Evolutionary conservation across 2,329 filamentous ascomycete genomes (phyloP), one percentile per base, ranked within the genome.

Genomic region (Colletotrichum coccodes): DNA sequence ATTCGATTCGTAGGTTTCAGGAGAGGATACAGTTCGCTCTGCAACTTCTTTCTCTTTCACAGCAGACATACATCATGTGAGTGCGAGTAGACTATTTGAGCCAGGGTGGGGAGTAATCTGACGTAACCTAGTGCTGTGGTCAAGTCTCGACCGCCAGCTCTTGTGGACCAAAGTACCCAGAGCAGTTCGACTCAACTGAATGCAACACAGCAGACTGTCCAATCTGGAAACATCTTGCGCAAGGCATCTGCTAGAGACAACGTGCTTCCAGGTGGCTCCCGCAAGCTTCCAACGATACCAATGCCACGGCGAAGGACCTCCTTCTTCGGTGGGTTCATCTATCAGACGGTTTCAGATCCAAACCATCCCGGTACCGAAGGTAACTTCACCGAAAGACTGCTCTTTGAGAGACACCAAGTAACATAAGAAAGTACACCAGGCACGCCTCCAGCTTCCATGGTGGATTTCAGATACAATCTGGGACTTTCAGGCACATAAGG

Each of bases 11-110:
- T 3, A 12, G 18, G 1, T 57, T 58, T 4, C 50, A 67, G 14
- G 40, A 70, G 8, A 66, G 49, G 26, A 34, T 69, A 6, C 36
- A 52, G n/a, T 56, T 36, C 6, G 59, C 59, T 7, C 12, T 67
- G 34, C 28, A 50, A 1, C 50, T 67, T 3, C n/a, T 54, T 1
- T n/a, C 26, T 7, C 26, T 62, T 11, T 62, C 58, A 5, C 57
- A 62, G 14, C 36, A 47, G 5, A 62, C 38, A 2, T 49, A 54
- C 16, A 57, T 54, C 1, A 50, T 63, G 64, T 64, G 7, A 11
- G 59, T 8, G 9, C n/a, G 2, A 7, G 3, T 6, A 26, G n/a
- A 30, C n/a, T 5, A 4, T n/a, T 4, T 2, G 1, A n/a, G n/a
- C 3, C 5, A 34, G 14, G 3, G 6, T 4, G 4, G 11, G 0